Evolutionary conservation across 2,329 filamentous ascomycete species (phyloP), one percentile per base, ranked within the genome.

Genomic region (Cercospora sesami): DNA sequence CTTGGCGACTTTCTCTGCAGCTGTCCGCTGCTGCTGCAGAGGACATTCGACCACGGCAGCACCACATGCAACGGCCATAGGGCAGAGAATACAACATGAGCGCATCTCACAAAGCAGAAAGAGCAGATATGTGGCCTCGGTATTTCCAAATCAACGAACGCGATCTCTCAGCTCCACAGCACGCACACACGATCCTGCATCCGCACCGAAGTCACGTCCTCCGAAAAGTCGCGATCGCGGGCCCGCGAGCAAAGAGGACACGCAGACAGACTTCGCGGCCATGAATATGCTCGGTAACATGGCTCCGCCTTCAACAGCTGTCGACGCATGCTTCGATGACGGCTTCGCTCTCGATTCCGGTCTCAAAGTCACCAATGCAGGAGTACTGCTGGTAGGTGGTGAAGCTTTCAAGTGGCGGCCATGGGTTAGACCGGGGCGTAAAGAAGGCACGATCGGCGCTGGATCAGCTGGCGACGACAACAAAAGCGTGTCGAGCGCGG

Each of bases 361-460:
- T 10, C 82, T 91, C 39, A 89, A 87, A 63, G 87, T 96, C 31
- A 81, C 83, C 1, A 87, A 87, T 0, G 85, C 87, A 62, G 94
- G 93, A 0, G 86, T 93, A 28, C 78, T 99, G 69, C 84, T 99
- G 5, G 86, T 97, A 1, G 90, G 89, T 48, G 94, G 94, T 5
- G 93, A 98, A 80, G 93, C 90, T 0, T 98, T 97, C 78, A 81
- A 84, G 61, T 99, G 95, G 95, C 83, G 87, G 77, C 95, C 95
- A 4, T 97, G 94, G 93, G 80, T 86, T 68, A 79, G 78, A 4
- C 81, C 75, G 51, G 71, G 69, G 39, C 68, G 71, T 67, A 79
- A 73, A 75, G 78, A 75, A 74, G 79, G 73, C 75, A 79, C 75
- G 61, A 69, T 72, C 64, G 62, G 77, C 75, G 61, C 80, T 77